These are phyloP conservation scores for Linnemannia elongata DNA, from an alignment of 192 early-diverging fungal genomes.

Conservation along the genomic window DNA sequence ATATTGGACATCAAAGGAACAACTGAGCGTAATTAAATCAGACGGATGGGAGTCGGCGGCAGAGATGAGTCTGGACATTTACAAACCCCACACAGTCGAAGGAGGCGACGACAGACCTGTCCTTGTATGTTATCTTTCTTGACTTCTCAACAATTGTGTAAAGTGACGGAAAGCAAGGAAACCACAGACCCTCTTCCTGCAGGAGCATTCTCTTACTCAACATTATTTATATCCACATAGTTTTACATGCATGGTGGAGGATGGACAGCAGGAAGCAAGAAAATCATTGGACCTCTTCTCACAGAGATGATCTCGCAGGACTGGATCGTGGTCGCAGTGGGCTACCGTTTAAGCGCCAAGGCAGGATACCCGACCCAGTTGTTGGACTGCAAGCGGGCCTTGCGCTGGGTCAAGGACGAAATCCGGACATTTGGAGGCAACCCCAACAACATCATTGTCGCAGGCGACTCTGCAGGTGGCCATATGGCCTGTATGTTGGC, in stretches of 20 bases:
- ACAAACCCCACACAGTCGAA: slow-evolving; percentile 33
- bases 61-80: slow-evolving; percentile 54
- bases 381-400: slow-evolving; percentile 75
- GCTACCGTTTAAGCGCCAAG: slow-evolving; percentile 65
- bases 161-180: neutral
- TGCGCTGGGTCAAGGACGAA: slow-evolving; percentile 76
- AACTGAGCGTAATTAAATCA: slow-evolving; percentile 6
- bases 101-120: slow-evolving; percentile 46
- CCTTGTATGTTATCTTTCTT: slow-evolving; percentile 31
- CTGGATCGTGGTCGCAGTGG: slow-evolving; percentile 74
- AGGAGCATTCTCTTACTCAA: neutral
- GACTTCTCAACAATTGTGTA: neutral
- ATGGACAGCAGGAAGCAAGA: slow-evolving; percentile 73
- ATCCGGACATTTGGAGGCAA: slow-evolving; percentile 75
- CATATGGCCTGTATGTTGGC: slow-evolving; percentile 70
- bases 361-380: slow-evolving; percentile 69
- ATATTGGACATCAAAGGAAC: slow-evolving; percentile 41
- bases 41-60: slow-evolving; percentile 41
- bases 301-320: slow-evolving; percentile 49
- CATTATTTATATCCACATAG: slow-evolving; percentile 28
- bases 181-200: neutral
- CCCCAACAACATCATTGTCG: slow-evolving; percentile 70
- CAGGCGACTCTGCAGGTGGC: slow-evolving; percentile 65
- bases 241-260: slow-evolving; percentile 77
- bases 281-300: slow-evolving; percentile 57